Conservation (phyloP, 2,329 filamentous ascomycete species). For the Fusarium mundagurra region DNA sequence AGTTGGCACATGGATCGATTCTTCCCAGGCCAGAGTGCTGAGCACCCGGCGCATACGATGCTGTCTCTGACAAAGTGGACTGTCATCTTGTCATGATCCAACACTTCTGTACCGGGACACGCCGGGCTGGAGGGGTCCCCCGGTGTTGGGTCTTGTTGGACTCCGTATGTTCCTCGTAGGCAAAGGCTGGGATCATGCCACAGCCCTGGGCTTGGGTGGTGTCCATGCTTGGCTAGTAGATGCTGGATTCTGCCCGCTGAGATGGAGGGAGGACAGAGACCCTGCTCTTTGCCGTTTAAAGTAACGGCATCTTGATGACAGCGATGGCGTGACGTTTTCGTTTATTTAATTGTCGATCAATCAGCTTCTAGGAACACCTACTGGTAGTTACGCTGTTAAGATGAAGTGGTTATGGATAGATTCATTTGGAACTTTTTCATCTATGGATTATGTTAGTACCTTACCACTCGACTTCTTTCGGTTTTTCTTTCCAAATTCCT, state of each 20-base stretch:
- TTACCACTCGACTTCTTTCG: background rate
- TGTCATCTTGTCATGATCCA: slow-evolving; percentile 41
- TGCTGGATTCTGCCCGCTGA: slow-evolving; percentile 4
- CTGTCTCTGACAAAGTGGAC: slow-evolving; percentile 40
- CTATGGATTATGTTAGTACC: background rate
- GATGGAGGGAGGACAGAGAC: slow-evolving; percentile 18
- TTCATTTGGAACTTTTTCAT: background rate
- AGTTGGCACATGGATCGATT: slow-evolving; percentile 30
- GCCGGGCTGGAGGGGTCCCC: slow-evolving; percentile 33
- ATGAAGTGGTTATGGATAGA: background rate
- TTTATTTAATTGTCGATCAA: slow-evolving; percentile 14
- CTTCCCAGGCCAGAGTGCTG: slow-evolving; percentile 3
- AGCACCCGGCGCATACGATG: slow-evolving; percentile 22
- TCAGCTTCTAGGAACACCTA: slow-evolving; percentile 5
- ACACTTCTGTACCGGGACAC: slow-evolving; percentile 38
- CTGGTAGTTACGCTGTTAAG: background rate
- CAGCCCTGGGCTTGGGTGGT: slow-evolving; percentile 25
- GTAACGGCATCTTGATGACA: background rate
- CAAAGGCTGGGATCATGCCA: slow-evolving; percentile 42
- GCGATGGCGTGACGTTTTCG: slow-evolving; percentile 25
- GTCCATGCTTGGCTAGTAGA: slow-evolving; percentile 18
- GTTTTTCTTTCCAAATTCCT: background rate
- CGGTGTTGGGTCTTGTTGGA: slow-evolving; percentile 11
- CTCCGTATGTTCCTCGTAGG: slow-evolving; percentile 31
- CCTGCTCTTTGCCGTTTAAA: slow-evolving; percentile 15